Evolutionary conservation across 2,329 filamentous ascomycete genomes (phyloP).

Genomic region (Talaromyces marneffei): DNA sequence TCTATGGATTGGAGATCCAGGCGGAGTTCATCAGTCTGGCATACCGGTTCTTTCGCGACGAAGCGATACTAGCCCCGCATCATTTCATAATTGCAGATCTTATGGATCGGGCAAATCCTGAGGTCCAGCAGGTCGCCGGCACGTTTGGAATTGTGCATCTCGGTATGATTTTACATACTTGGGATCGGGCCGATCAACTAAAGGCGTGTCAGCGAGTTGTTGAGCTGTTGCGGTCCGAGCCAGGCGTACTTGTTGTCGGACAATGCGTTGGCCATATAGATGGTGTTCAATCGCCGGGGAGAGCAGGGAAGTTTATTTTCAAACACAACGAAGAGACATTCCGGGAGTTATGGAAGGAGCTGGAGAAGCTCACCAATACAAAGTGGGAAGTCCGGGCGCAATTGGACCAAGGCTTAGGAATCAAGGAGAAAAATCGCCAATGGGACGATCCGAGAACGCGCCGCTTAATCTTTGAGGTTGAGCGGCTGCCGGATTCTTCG

Average conservation of each 20-base stretch:
- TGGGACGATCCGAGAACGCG: neutral
- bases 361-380: neutral
- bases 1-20: constrained; percentile 48
- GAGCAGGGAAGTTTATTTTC: neutral
- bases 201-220: constrained; percentile 29
- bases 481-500: neutral
- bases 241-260: constrained; percentile 22
- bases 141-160: constrained; percentile 37
- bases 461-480: neutral
- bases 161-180: constrained; percentile 40
- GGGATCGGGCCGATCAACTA: constrained; percentile 28
- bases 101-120: constrained; percentile 24
- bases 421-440: neutral
- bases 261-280: constrained; percentile 17
- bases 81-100: constrained; percentile 48
- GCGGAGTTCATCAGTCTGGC: constrained; percentile 50
- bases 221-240: constrained; percentile 23
- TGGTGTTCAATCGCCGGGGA: neutral
- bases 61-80: constrained; percentile 37
- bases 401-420: neutral
- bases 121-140: constrained; percentile 22
- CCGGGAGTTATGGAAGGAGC: neutral
- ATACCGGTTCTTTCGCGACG: constrained; percentile 61
- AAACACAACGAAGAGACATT: neutral
- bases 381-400: neutral